A percentile compares a stretch with the other conserved stretches of the same genome.
These are phyloP conservation scores for Cyamopsis tetragonoloba DNA, from an alignment of 306 rosid species.

Conservation along the genomic window DNA sequence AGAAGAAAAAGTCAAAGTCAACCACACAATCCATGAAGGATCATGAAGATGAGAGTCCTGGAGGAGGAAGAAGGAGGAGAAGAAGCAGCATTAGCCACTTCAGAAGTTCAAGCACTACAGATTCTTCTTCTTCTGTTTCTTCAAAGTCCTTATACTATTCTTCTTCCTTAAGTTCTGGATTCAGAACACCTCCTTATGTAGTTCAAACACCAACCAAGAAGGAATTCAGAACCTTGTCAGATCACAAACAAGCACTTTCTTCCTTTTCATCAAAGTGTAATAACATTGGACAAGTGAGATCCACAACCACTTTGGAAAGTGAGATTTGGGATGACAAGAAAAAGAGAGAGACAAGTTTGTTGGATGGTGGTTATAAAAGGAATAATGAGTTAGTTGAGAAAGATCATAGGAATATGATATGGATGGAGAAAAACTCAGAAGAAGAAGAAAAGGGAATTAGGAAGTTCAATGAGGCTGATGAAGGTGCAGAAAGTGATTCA, in stretches of 20 bases:
- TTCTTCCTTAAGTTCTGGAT: conserved; percentile 72
- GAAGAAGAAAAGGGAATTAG: conserved; percentile 31
- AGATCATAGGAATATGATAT: conserved; percentile 35
- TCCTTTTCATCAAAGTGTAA: conserved; percentile 36
- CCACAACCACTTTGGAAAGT: conserved; percentile 34
- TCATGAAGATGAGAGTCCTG: conserved; percentile 65
- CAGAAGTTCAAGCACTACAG: conserved; percentile 59
- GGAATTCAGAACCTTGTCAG: conserved; percentile 58
- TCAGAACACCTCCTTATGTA: conserved; percentile 72
- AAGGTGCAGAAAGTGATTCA: conserved; percentile 91
- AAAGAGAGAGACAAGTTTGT: conserved; percentile 39
- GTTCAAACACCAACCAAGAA: conserved; percentile 68
- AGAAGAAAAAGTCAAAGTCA: conserved; percentile 84
- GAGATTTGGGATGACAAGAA: conserved; percentile 47
- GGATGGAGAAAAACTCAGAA: conserved; percentile 24
- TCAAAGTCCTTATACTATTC: conserved; percentile 63
- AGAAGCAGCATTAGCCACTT: conserved; percentile 94
- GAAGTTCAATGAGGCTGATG: conserved; percentile 49
- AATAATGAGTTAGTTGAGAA: conserved; percentile 30
- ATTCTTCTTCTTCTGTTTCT: no score
- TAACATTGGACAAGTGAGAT: conserved; percentile 29
- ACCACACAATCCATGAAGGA: conserved; percentile 70
- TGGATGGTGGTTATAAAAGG: conserved; percentile 35
- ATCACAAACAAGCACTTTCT: conserved; percentile 43
- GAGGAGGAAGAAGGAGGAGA: conserved; percentile 70